phyloP scores from a whole-genome alignment of 805 yeast species.

The Blastobotrys mokoenaii region DNA sequence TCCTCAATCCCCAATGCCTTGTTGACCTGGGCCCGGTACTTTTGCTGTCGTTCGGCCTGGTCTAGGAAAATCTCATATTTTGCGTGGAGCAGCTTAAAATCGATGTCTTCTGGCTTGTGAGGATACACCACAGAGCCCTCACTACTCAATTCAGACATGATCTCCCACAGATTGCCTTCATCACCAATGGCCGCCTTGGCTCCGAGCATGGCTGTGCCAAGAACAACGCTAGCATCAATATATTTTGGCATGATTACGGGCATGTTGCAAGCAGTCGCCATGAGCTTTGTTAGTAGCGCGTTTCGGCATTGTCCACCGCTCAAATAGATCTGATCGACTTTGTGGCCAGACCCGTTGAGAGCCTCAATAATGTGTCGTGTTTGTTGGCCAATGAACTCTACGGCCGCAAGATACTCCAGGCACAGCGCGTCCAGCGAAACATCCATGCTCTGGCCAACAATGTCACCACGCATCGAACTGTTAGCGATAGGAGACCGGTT shows the following conservation, averaged over 20 bases:
- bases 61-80: conserved; percentile 84
- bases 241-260: conserved; percentile 90
- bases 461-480: conserved; percentile 83
- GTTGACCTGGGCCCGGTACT: conserved; percentile 58
- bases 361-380: conserved; percentile 89
- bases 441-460: conserved; percentile 92
- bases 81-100: conserved; percentile 59
- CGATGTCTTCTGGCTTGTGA: conserved; percentile 45
- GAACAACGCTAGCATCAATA: conserved; percentile 94
- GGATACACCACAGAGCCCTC: conserved; percentile 77
- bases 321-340: conserved; percentile 68
- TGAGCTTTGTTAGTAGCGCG: conserved; percentile 74
- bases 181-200: conserved; percentile 79
- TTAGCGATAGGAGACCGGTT: conserved; percentile 98
- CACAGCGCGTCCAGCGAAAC: conserved; percentile 77
- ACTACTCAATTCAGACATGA: conserved; percentile 79
- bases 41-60: conserved; percentile 74
- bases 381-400: conserved; percentile 96
- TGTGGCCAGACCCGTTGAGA: conserved; percentile 75
- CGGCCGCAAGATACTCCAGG: conserved; percentile 79
- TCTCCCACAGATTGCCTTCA: conserved; percentile 56
- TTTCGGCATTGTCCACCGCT: conserved; percentile 97
- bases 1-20: conserved; percentile 12
- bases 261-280: conserved; percentile 88
- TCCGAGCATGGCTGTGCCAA: conserved; percentile 91